Conservation (phyloP, 2,329 filamentous ascomycete species). For the Sclerotinia trifoliorum region DNA sequence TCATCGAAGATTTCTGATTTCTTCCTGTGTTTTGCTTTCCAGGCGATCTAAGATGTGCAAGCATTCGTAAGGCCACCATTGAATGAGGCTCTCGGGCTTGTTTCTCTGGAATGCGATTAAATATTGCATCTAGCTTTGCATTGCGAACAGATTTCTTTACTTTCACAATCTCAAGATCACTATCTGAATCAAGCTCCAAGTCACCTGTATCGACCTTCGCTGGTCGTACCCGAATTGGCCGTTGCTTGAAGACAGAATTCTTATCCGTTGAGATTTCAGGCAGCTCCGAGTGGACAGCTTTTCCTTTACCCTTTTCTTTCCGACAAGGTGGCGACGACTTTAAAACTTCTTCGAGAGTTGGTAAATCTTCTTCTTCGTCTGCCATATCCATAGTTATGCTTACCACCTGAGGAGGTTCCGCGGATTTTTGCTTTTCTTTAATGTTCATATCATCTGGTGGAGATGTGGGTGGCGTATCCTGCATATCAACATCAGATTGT, state of each 20-base stretch:
- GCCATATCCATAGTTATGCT: neutral
- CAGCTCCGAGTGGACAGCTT: constrained; percentile 44
- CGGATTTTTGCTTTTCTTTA: constrained; percentile 36
- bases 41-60: constrained; percentile 70
- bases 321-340: constrained; percentile 30
- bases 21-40: constrained; percentile 49
- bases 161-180: constrained; percentile 44
- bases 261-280: constrained; percentile 25
- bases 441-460: constrained; percentile 39
- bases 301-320: constrained; percentile 60
- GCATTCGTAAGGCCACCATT: constrained; percentile 65
- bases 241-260: constrained; percentile 32
- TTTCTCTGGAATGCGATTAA: constrained; percentile 65
- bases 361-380: constrained; percentile 26
- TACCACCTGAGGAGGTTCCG: constrained; percentile 1
- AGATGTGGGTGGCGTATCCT: constrained; percentile 72
- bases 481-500: constrained; percentile 53
- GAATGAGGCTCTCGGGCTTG: constrained; percentile 62
- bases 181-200: constrained; percentile 47
- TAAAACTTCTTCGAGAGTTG: constrained; percentile 28
- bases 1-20: constrained; percentile 58
- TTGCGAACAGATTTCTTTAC: constrained; percentile 41
- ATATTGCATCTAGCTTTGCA: constrained; percentile 59
- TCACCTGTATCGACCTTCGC: constrained; percentile 42
- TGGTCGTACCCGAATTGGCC: constrained; percentile 43